These are phyloP conservation scores for Picea sitchensis DNA, from an alignment of 75 land plant genomes.

Conservation along the genomic window DNA sequence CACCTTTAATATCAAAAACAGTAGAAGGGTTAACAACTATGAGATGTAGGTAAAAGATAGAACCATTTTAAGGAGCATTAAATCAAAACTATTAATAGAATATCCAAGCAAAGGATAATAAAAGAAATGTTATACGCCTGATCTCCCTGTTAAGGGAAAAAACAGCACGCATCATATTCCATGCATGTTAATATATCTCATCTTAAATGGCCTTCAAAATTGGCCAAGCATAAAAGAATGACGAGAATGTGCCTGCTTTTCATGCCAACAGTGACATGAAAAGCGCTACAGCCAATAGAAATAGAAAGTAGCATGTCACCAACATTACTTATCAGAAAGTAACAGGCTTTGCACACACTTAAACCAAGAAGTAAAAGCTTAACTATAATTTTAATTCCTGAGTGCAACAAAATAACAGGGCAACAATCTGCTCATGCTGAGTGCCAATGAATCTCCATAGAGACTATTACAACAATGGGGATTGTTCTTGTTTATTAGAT, in stretches of 20 bases:
- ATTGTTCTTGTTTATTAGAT: not conserved
- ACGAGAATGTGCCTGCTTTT: not conserved
- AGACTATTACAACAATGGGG: not conserved
- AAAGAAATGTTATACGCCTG: not conserved
- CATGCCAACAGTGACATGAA: not conserved
- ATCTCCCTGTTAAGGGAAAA: not conserved
- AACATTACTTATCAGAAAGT: not conserved
- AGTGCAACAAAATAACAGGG: no score
- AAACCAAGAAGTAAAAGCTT: not conserved
- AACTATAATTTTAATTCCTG: no score
- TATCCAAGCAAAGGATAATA: not conserved
- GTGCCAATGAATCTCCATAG: conserved; percentile 1
- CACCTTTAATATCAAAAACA: conserved; percentile 43
- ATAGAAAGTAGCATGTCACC: not conserved
- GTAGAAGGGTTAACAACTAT: not conserved
- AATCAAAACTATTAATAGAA: not conserved
- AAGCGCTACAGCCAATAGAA: not conserved
- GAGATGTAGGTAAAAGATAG: not conserved
- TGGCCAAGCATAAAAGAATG: not conserved
- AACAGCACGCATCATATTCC: not conserved
- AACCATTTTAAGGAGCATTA: not conserved
- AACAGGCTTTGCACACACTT: not conserved
- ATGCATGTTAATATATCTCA: not conserved
- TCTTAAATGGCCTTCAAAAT: not conserved
- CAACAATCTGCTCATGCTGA: not conserved